Conservation (phyloP, 768 basidiomycete genomes). For the Epithele typhae region DNA sequence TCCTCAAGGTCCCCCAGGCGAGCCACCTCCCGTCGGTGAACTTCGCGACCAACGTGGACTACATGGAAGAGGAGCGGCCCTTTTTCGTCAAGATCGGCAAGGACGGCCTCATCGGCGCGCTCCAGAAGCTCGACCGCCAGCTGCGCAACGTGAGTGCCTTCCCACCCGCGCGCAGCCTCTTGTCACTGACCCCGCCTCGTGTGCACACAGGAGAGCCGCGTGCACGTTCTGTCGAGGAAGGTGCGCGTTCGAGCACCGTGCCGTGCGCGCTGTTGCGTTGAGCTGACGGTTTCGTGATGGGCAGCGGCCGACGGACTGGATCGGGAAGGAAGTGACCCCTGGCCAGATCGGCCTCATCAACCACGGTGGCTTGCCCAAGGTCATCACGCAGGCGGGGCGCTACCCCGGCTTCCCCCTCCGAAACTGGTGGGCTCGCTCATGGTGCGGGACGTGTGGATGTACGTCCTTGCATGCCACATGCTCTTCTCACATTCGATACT, state of each 20-base stretch:
- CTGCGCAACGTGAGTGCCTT: constrained; percentile 42
- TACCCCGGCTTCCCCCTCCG: constrained; percentile 73
- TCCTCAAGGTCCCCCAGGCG: too few species aligned
- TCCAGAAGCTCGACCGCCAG: constrained; percentile 65
- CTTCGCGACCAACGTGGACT: constrained; percentile 46
- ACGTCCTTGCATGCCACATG: constrained; percentile 24
- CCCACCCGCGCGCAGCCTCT: background rate
- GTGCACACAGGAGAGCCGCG: constrained; percentile 46
- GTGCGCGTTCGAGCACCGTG: too few species aligned
- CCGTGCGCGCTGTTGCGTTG: too few species aligned
- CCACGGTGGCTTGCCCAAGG: constrained; percentile 78
- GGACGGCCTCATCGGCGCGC: constrained; percentile 62
- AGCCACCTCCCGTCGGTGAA: constrained; percentile 14
- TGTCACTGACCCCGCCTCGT: background rate
- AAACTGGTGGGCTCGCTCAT: constrained; percentile 84
- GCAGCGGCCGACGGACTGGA: constrained; percentile 61
- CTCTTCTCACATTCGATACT: background rate
- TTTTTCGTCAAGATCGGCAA: constrained; percentile 70
- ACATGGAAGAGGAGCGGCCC: constrained; percentile 51
- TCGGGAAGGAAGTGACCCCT: constrained; percentile 66
- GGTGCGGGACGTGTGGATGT: constrained; percentile 66
- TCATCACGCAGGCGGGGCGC: constrained; percentile 69
- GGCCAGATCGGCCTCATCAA: constrained; percentile 73
- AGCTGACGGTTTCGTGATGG: background rate
- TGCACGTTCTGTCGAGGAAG: constrained; percentile 61